Conservation (phyloP, 169 alveolate genomes). For the Babesia ovis region DNA sequence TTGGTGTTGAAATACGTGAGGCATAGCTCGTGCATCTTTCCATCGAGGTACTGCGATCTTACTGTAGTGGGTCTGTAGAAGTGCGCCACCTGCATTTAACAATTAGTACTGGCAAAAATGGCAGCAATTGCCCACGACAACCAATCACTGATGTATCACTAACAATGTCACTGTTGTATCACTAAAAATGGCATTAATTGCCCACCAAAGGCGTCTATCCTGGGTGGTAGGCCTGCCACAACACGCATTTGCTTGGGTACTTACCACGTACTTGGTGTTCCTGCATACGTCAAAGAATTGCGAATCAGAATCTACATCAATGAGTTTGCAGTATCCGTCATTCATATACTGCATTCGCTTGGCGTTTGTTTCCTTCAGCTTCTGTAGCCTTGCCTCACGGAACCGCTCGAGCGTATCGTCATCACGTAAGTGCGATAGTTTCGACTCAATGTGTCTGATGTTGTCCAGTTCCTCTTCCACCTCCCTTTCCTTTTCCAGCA, state of each 20-base stretch:
- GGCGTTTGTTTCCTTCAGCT: constrained; percentile 67
- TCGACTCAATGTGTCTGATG: constrained; percentile 65
- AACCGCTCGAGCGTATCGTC: constrained; percentile 73
- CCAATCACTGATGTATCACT: too few relatives aligned
- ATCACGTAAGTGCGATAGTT: constrained; percentile 66
- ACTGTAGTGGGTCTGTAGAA: constrained; percentile 78
- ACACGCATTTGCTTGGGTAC: too few relatives aligned
- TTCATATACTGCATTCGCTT: constrained; percentile 64
- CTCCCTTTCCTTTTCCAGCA: constrained; percentile 75
- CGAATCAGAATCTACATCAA: constrained; percentile 75
- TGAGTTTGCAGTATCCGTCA: constrained; percentile 74
- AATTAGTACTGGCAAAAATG: not conserved
- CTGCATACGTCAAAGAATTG: constrained; percentile 77
- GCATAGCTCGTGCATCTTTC: constrained; percentile 65
- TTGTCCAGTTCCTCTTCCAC: constrained; percentile 67
- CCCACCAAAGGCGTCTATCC: too few relatives aligned
- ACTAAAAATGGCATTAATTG: not conserved
- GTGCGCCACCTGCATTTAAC: constrained; percentile 64
- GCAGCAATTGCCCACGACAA: too few relatives aligned
- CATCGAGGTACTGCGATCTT: constrained; percentile 74
- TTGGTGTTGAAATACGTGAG: constrained; percentile 67
- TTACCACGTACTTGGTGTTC: constrained; percentile 66
- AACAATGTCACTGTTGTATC: not conserved
- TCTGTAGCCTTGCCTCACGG: constrained; percentile 70
- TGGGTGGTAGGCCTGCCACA: too few relatives aligned